These are phyloP conservation scores for Lactifluus rugatus DNA, from an alignment of 768 basidiomycete species.

Conservation along the genomic window DNA sequence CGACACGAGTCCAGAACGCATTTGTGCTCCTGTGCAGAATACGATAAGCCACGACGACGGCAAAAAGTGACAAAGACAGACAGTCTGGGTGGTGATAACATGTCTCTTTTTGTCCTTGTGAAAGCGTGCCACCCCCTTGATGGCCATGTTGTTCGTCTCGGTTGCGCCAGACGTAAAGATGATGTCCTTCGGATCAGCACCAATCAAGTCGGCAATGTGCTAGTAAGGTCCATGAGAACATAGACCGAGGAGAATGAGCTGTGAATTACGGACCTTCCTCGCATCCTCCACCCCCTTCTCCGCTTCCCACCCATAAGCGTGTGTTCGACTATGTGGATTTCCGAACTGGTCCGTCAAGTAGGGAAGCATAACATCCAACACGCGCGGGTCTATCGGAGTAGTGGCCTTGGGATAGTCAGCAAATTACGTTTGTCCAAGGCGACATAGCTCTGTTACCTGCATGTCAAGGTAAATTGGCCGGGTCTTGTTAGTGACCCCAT, in stretches of 20 bases:
- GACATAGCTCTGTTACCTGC: constrained; percentile 47
- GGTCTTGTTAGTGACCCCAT: constrained; percentile 45
- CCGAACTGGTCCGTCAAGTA: constrained; percentile 93
- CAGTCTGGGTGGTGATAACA: constrained; percentile 91
- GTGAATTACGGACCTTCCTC: constrained; percentile 47
- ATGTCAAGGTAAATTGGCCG: constrained; percentile 97
- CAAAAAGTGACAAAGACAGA: constrained; percentile 29
- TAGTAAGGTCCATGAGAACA: constrained; percentile 25
- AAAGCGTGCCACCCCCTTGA: constrained; percentile 95
- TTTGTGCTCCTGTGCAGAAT: constrained; percentile 77
- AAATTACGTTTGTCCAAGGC: background rate
- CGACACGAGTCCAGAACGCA: constrained; percentile 98
- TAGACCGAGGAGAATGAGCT: background rate
- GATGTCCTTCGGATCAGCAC: constrained; percentile 91
- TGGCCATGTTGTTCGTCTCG: constrained; percentile 94
- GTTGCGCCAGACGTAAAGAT: constrained; percentile 98
- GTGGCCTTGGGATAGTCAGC: constrained; percentile 56
- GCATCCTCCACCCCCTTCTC: constrained; percentile 91
- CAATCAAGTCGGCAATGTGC: constrained; percentile 87
- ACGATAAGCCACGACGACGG: background rate
- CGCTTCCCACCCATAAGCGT: constrained; percentile 99
- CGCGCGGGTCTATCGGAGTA: constrained; percentile 94
- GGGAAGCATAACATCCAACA: constrained; percentile 94
- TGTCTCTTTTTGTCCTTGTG: constrained; percentile 90
- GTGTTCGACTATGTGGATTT: constrained; percentile 96